Conservation (phyloP, 2,329 filamentous ascomycete species). For the Beauveria asiatica region DNA sequence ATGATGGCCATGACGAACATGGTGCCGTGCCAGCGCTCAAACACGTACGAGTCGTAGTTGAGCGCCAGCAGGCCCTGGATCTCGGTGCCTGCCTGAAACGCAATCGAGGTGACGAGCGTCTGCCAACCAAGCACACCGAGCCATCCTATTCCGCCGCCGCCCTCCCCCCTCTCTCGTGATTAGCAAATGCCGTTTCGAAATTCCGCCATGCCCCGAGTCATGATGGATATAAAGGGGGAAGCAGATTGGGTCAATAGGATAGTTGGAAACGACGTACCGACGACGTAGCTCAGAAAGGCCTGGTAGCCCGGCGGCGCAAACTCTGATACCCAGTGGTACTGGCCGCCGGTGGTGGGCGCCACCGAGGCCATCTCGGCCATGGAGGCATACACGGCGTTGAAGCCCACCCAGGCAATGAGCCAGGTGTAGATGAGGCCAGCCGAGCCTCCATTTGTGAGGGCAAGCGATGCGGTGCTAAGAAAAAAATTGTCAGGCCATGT, state of each 20-base stretch:
- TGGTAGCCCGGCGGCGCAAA: slow-evolving; percentile 36
- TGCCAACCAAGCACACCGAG: slow-evolving; percentile 33
- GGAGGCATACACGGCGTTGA: slow-evolving; percentile 25
- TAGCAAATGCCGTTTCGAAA: too few relatives aligned
- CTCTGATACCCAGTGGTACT: slow-evolving; percentile 46
- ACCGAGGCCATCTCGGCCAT: slow-evolving; percentile 38
- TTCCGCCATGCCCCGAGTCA: background rate
- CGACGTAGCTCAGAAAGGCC: slow-evolving; percentile 39
- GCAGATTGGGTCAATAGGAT: too few relatives aligned
- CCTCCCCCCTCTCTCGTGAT: too few relatives aligned
- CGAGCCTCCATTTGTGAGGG: slow-evolving; percentile 28
- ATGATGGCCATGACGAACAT: slow-evolving; percentile 34
- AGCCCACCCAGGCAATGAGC: slow-evolving; percentile 24
- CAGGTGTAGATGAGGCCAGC: slow-evolving; percentile 33
- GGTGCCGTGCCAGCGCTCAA: slow-evolving; percentile 33
- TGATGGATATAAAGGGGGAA: background rate
- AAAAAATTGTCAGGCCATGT: background rate
- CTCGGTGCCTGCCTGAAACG: slow-evolving; percentile 30
- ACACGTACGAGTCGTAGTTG: slow-evolving; percentile 25
- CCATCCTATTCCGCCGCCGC: slow-evolving; percentile 24
- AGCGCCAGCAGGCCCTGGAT: slow-evolving; percentile 30
- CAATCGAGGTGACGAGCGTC: slow-evolving; percentile 25
- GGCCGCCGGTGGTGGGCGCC: slow-evolving; percentile 43
- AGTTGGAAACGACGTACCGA: slow-evolving; percentile 9
- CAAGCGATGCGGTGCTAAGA: slow-evolving; percentile 12